Evolutionary conservation across 2,329 filamentous ascomycete genomes (phyloP).

Genomic region (Helminthosporium solani): DNA sequence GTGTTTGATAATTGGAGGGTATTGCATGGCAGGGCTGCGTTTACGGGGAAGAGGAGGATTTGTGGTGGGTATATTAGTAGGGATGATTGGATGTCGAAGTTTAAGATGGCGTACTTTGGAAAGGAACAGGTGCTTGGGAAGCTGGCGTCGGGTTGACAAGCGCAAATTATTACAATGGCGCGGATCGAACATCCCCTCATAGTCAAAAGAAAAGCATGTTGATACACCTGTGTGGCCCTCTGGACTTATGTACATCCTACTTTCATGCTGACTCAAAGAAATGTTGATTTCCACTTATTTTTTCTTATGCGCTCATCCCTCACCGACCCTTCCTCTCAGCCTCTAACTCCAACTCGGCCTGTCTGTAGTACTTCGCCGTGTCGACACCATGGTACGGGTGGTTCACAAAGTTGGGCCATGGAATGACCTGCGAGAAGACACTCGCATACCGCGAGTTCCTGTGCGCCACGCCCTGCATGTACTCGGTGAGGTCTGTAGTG

Average conservation of each 20-base stretch:
- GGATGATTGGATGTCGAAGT: constrained; percentile 26
- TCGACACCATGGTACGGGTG: constrained; percentile 86
- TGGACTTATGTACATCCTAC: constrained; percentile 33
- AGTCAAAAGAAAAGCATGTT: constrained; percentile 21
- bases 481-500: constrained; percentile 71
- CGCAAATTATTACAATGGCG: background rate
- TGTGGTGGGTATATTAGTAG: constrained; percentile 72
- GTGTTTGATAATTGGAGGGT: constrained; percentile 98
- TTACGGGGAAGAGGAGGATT: constrained; percentile 80
- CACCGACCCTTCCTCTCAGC: constrained; percentile 56
- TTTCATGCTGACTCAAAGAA: constrained; percentile 18
- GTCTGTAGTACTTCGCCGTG: constrained; percentile 96
- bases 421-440: constrained; percentile 78
- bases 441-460: constrained; percentile 91
- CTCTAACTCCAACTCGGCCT: constrained; percentile 91
- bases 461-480: constrained; percentile 91
- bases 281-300: constrained; percentile 15
- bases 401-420: constrained; percentile 99
- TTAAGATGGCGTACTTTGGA: constrained; percentile 20
- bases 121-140: constrained; percentile 17
- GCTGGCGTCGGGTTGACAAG: constrained; percentile 11
- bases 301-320: constrained; percentile 9
- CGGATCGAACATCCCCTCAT: background rate
- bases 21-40: constrained; percentile 80
- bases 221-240: constrained; percentile 30